Conservation (phyloP, 148 eudicot species). For the Polygonum aviculare region DNA sequence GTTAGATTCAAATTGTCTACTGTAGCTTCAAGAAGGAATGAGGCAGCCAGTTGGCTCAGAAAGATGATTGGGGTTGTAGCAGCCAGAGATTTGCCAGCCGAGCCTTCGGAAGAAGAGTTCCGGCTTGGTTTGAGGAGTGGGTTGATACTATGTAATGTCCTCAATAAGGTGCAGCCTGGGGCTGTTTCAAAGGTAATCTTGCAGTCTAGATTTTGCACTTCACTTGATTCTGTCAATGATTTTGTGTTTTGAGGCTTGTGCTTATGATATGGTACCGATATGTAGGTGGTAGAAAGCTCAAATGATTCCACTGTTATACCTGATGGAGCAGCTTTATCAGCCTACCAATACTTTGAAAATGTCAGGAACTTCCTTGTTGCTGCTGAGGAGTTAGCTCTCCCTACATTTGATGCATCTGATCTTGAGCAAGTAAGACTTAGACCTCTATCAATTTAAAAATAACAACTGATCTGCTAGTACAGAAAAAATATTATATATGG, state of each 20-base stretch:
- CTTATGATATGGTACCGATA: not conserved
- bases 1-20: not conserved
- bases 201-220: not conserved
- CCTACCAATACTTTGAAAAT: constrained; percentile 92
- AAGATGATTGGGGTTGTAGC: constrained; percentile 82
- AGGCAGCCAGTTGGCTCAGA: constrained; percentile 84
- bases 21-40: constrained; percentile 51
- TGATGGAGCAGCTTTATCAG: constrained; percentile 96
- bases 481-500: not conserved
- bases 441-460: not conserved
- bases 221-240: not conserved
- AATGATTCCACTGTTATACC: constrained; percentile 62
- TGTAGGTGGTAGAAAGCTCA: constrained; percentile 81
- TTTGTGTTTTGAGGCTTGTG: not conserved
- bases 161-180: constrained; percentile 89
- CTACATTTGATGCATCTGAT: constrained; percentile 97
- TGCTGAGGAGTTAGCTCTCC: constrained; percentile 65
- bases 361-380: constrained; percentile 93
- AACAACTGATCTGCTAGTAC: not conserved
- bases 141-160: constrained; percentile 71
- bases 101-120: constrained; percentile 90
- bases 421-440: constrained; percentile 66
- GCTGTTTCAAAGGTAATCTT: constrained; percentile 68
- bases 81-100: constrained; percentile 81
- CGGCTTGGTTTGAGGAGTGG: constrained; percentile 85